Evolutionary conservation across 2,329 filamentous ascomycete species (phyloP), one percentile per base, ranked within the genome.

Genomic region (Rutstroemia sp.): DNA sequence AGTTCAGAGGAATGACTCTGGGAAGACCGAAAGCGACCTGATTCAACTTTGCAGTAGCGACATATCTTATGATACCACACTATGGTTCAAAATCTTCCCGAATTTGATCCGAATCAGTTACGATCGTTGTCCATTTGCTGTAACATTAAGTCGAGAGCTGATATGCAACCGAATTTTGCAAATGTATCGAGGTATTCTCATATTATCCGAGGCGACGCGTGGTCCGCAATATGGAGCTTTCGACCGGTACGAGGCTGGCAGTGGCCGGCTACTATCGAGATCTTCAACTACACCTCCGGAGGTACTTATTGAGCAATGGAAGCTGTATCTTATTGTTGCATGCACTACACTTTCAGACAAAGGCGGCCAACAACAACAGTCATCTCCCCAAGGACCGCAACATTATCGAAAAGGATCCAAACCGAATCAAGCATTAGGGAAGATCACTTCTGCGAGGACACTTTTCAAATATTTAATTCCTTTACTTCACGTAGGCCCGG

Each of bases 1-100:
- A 8, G 86, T 96, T 71, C 86, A 91, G 63, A 90, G 87, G 68
- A 89, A 85, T 67, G 90, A 90, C 64, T 85, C 86, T 47, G 53
- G 37, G 12, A 56, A 49, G 19, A 85, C 85, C 48, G 86, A 92
- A 65, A 92, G 90, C 61, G 92, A 90, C 2, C 75, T 99, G 18
- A 88, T 97, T 37, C 92, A 97, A 69, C 81, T 99, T 23, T 97
- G 94, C 72, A 92, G 90, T 64, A 97, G 94, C 72, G 94, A 97
- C 64, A 85, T 94, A 25, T 90, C 91, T 0, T 96, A 97, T 66
- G 94, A 99, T 69, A 87, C 90, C 2, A 95, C 92, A 0, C 75
- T 99, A 12, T 99, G 94, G 94, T 95, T 94, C 74, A 99, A 97
- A 68, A 87, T 97, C 18, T 99, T 99, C 66, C 95, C 94, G 3